phyloP scores from a whole-genome alignment of 1,284 basidiomycete genomes.

The Crucibulum parvulum region DNA sequence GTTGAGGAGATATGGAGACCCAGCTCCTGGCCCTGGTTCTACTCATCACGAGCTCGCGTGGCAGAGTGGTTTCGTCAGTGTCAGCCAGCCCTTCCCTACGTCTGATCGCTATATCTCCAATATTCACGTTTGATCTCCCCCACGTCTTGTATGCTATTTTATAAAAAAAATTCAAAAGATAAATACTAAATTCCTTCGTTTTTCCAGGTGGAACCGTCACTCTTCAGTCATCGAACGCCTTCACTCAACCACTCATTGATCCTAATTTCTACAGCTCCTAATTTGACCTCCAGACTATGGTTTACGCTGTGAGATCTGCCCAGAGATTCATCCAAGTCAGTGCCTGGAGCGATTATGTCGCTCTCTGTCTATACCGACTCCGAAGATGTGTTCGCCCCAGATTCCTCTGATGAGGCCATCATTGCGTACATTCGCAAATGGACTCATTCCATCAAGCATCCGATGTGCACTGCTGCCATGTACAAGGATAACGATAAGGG shows the following conservation, averaged over 20 bases:
- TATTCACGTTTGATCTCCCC: not conserved
- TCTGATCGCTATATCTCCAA: not conserved
- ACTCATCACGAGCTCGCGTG: slow-evolving; percentile 20
- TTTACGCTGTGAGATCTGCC: too few species aligned
- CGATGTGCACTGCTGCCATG: too few species aligned
- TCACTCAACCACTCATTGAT: slow-evolving; percentile 4
- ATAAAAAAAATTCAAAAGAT: too few species aligned
- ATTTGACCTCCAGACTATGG: slow-evolving; percentile 26
- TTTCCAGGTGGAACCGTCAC: not conserved
- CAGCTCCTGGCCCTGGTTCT: slow-evolving; percentile 19
- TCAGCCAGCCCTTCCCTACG: not conserved
- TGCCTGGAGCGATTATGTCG: too few species aligned
- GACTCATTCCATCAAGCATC: too few species aligned
- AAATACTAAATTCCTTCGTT: not conserved
- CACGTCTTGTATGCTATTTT: not conserved
- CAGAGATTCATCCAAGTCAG: too few species aligned
- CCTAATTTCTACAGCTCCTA: slow-evolving; percentile 33
- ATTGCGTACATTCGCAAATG: too few species aligned
- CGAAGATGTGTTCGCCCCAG: too few species aligned
- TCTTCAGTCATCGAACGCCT: not conserved
- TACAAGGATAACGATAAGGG: too few species aligned
- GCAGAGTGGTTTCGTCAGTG: not conserved
- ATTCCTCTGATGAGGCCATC: too few species aligned
- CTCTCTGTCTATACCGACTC: too few species aligned
- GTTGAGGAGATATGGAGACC: slow-evolving; percentile 15